Base-by-base conservation (phyloP, 2,329 filamentous ascomycete genomes). In the Zopfia rhizophila region DNA sequence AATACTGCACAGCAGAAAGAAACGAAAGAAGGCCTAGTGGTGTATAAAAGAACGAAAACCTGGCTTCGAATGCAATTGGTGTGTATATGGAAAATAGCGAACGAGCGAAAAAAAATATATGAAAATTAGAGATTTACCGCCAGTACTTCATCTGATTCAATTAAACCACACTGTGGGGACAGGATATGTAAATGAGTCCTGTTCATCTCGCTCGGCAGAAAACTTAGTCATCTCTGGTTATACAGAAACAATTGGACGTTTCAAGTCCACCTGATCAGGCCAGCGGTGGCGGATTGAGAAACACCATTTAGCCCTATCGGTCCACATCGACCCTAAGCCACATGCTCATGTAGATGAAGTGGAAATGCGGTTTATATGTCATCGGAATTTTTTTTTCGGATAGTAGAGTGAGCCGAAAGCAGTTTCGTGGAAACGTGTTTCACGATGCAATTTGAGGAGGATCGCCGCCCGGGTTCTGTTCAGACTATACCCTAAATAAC, bases 1-100 rank as follows among this genome's bases (percentile, higher is more conserved):
- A 51, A 30, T 45, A 35, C 60, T 63, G 61, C 56, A 48, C 60
- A 56, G 47, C 59, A 64, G 53, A 53, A 54, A 50, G 10, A 50
- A 53, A 40, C 38, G 51, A 59, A 48, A 42, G 37, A 33, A 21
- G 27, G 12, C 14, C 32, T 16, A 36, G 25, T 19, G 14, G 27
- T 36, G 24, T 4, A 35, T 35, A 38, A 45, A 44, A 41, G 37
- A 48, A 42, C 13, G 27, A 30, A 33, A 40, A 35, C 40, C n/a
- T 27, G 41, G 24, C 41, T 38, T 23, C 17, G n/a, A 40, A 7
- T 21, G 19, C n/a, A 14, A 7, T 11, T 7, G 31, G 31, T 35
- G 39, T 27, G 16, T 35, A 43, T 35, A 43, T 31, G 38, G 14
- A 28, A 28, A 44, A 4, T 8, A 31, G 40, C 17, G 14, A 41